Conservation (phyloP, 352 stramenopile species). For the Globisporangium nagaii region DNA sequence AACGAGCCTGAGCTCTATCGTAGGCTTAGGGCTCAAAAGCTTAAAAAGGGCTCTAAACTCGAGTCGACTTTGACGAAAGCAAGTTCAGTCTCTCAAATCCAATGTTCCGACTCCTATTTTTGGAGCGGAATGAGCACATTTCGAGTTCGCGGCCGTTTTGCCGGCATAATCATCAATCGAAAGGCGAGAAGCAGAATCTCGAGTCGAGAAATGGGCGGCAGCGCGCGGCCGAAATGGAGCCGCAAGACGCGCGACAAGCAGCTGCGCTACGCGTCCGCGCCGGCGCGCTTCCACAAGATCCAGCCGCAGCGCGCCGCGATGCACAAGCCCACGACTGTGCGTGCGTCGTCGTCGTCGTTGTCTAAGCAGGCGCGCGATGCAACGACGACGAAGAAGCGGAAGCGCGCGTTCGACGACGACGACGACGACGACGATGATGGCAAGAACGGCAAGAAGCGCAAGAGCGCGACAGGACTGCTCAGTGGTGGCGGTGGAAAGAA, state of each 20-base stretch:
- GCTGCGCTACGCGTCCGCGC: neutral
- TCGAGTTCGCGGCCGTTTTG: too few relatives aligned
- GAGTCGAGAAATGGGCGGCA: conserved; percentile 1
- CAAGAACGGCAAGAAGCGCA: conserved; percentile 2
- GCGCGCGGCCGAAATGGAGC: conserved; percentile 1
- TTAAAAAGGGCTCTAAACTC: too few relatives aligned
- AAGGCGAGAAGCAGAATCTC: neutral
- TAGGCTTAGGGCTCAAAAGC: too few relatives aligned
- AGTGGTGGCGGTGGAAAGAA: neutral
- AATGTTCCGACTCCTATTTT: too few relatives aligned
- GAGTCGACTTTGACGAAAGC: too few relatives aligned
- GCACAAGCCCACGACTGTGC: neutral
- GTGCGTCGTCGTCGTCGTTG: neutral
- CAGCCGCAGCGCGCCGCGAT: conserved; percentile 1
- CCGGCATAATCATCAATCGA: too few relatives aligned
- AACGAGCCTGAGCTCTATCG: too few relatives aligned
- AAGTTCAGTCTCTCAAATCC: too few relatives aligned
- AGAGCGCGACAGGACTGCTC: neutral
- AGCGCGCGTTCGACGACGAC: neutral
- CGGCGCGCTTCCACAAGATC: conserved; percentile 1
- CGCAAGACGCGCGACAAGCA: conserved; percentile 8
- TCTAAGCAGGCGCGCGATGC: neutral
- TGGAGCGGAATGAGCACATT: too few relatives aligned
- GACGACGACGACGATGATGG: neutral
- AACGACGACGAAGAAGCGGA: conserved; percentile 5